Base-by-base conservation (phyloP, 768 basidiomycete species). In the Phaeotremella fagi region DNA sequence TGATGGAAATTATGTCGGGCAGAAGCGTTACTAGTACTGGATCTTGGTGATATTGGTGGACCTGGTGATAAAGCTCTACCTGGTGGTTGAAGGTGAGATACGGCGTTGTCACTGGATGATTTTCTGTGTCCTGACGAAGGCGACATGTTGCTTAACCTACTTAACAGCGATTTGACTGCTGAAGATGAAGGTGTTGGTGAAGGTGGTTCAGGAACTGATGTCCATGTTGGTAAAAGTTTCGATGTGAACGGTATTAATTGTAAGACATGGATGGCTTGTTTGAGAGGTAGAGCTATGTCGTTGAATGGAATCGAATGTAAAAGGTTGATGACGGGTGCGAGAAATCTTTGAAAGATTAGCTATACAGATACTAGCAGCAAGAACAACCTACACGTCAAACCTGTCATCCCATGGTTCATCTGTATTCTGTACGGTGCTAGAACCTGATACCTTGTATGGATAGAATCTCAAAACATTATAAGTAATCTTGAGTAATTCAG, bases 381-480 rank as follows among this genome's bases (percentile, higher is more conserved):
- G 55, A 48, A 46, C 29, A 16, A 77, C 84, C 55, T 59, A 86
- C 88, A 80, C 77, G 59, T 90, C 85, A 36, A 92, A 77, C 49
- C 80, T 81, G 2, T 81, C 62, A 67, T 81, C 84, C 89, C 88
- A 91, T 55, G 78, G 81, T 56, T 90, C 87, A 1, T 83, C 84
- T 33, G 28, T 45, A 31, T 38, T 52, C 16, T 49, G 35, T 41
- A 44, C 31, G 22, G 41, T 29, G 9, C 18, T 48, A 1, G 60
- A 41, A 35, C 24, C 50, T 43, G 53, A 35, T 48, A 25, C 25
- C 37, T 38, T 50, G 55, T 49, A 37, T 48, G 57, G 73, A 59
- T 88, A 3, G 88, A 88, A 73, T 88, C 90, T 68, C 87, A 89
- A 77, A 26, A 94, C 70, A 70, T 94, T 91, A 74, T 88, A 91